Percentiles rank a stretch among this genome's conserved stretches.
phyloP scores from a whole-genome alignment of 1,139 yeast species.

The Protomyces arabidopsidicola region DNA sequence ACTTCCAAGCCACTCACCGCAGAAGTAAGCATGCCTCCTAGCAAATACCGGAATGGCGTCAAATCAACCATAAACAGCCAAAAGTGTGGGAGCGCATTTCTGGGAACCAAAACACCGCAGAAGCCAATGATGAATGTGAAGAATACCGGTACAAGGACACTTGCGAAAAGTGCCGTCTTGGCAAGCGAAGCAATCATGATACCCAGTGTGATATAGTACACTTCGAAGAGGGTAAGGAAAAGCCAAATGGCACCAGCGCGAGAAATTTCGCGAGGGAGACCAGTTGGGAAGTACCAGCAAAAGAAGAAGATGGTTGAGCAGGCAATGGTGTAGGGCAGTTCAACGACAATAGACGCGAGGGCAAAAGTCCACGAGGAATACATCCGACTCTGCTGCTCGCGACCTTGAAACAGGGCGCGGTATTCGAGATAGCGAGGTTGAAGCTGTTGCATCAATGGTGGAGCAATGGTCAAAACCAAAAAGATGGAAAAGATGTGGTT shows the following conservation, averaged over 20 bases:
- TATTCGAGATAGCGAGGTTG: constrained; percentile 51
- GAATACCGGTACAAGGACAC: constrained; percentile 51
- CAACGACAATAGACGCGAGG: constrained; percentile 62
- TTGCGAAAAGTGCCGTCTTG: constrained; percentile 61
- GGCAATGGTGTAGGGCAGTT: constrained; percentile 67
- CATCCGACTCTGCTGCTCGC: constrained; percentile 60
- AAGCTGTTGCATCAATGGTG: constrained; percentile 55
- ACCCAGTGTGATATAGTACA: constrained; percentile 54
- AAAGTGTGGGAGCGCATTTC: constrained; percentile 56
- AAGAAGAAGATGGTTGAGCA: constrained; percentile 63
- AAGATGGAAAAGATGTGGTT: constrained; percentile 46
- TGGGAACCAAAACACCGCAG: constrained; percentile 63
- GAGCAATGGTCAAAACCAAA: constrained; percentile 51
- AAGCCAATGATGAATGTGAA: constrained; percentile 52
- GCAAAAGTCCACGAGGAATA: constrained; percentile 60
- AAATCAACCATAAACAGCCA: constrained; percentile 60
- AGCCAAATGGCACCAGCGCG: constrained; percentile 44
- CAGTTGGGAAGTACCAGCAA: constrained; percentile 58
- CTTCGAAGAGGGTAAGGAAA: constrained; percentile 52
- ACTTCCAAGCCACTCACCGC: constrained; percentile 56
- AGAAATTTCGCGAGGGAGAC: constrained; percentile 49
- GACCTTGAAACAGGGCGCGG: constrained; percentile 73
- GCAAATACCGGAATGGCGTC: constrained; percentile 64
- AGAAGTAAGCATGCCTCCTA: constrained; percentile 53
- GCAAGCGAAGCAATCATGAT: constrained; percentile 52